These are phyloP conservation scores for Eimeria brunetti DNA, from an alignment of 169 alveolate genomes.

Conservation along the genomic window DNA sequence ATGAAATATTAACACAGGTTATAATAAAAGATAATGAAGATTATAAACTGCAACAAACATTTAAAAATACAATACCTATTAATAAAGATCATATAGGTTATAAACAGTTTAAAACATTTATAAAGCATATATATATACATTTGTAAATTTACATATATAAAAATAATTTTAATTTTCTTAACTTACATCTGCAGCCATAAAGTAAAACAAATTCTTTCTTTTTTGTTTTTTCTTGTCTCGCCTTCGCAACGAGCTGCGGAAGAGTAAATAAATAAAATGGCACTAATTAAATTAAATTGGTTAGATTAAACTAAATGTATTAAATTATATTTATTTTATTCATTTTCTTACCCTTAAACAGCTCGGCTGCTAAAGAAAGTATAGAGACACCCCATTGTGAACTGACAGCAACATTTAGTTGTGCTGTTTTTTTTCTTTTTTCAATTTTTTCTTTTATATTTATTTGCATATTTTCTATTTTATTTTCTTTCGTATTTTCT, in stretches of 20 bases:
- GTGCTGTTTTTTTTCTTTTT: not conserved
- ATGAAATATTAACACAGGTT: no score
- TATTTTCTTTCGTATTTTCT: not conserved
- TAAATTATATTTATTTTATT: no score
- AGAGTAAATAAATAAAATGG: no score
- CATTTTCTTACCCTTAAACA: not conserved
- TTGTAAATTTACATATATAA: not conserved
- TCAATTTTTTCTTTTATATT: no score
- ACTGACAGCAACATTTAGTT: not conserved
- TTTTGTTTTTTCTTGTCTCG: not conserved
- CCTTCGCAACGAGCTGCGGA: not conserved
- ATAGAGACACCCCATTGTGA: not conserved
- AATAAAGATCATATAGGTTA: no score
- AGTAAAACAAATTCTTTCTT: not conserved
- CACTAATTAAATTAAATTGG: no score
- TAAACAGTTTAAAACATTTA: no score
- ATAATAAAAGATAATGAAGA: not conserved
- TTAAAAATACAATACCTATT: no score
- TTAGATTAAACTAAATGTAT: no score
- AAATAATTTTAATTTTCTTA: not conserved
- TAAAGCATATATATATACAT: not conserved
- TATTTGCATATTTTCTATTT: no score
- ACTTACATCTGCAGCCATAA: slow-evolving; percentile 37
- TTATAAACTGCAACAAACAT: no score
- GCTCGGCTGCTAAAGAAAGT: not conserved